Evolutionary conservation across 163 green algal genomes (phyloP).

Genomic region (Chlamydomonas reinhardtii): DNA sequence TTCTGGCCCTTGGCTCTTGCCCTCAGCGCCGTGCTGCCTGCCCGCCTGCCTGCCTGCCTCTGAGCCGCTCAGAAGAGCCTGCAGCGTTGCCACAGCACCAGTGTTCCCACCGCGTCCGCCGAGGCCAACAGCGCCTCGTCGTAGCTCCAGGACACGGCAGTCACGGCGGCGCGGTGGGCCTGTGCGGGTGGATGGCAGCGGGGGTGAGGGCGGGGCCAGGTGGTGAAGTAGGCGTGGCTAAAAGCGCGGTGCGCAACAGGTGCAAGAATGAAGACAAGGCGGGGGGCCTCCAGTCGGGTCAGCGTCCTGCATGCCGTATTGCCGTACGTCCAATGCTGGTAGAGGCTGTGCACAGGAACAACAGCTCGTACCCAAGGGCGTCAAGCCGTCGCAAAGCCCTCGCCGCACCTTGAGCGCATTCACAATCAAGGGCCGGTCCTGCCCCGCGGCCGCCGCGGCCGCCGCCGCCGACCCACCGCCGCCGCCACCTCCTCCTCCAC

Average conservation of each 20-base stretch:
- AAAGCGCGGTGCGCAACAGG: too few species aligned
- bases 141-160: slow-evolving; percentile 65
- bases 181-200: slow-evolving; percentile 26
- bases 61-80: slow-evolving; percentile 33
- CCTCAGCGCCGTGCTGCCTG: too few species aligned
- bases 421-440: slow-evolving; percentile 35
- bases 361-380: too few species aligned
- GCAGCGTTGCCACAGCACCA: slow-evolving; percentile 69
- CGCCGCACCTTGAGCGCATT: slow-evolving; percentile 24
- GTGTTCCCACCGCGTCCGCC: slow-evolving; percentile 62
- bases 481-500: neutral
- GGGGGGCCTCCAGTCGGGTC: too few species aligned
- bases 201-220: neutral
- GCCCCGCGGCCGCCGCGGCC: neutral
- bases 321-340: too few species aligned
- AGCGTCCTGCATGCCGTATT: too few species aligned
- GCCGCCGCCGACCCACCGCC: neutral
- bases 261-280: too few species aligned
- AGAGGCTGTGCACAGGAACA: too few species aligned
- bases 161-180: slow-evolving; percentile 66
- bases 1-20: too few species aligned
- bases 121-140: slow-evolving; percentile 65
- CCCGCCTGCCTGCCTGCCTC: too few species aligned
- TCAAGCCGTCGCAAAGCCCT: too few species aligned
- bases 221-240: neutral